phyloP scores from a whole-genome alignment of 2,329 filamentous ascomycete genomes.

The Xylaria polymorpha region DNA sequence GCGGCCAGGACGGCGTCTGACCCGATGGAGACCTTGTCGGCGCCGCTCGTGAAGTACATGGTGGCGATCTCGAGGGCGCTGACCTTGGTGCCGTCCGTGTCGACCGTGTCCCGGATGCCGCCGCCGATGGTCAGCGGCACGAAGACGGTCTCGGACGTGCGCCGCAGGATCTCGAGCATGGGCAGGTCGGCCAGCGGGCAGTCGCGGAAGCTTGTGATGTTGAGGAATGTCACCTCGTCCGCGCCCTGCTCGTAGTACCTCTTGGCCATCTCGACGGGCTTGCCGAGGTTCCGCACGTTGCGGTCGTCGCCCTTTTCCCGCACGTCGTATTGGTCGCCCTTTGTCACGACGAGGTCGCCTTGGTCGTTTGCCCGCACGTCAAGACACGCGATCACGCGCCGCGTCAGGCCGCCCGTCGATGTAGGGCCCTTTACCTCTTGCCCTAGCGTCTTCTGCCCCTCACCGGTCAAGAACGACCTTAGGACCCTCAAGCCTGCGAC shows the following conservation, averaged over 20 bases:
- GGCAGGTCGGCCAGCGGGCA: constrained; percentile 91
- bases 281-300: constrained; percentile 90
- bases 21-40: constrained; percentile 97
- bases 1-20: constrained; percentile 94
- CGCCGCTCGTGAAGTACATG: constrained; percentile 96
- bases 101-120: constrained; percentile 91
- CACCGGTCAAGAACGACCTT: constrained; percentile 85
- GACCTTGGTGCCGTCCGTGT: constrained; percentile 87
- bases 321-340: constrained; percentile 98
- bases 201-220: constrained; percentile 98
- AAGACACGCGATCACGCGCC: constrained; percentile 93
- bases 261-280: constrained; percentile 93
- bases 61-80: constrained; percentile 92
- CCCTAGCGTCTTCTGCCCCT: constrained; percentile 65
- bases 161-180: constrained; percentile 93
- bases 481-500: constrained; percentile 86
- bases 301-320: constrained; percentile 80
- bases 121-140: constrained; percentile 96
- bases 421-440: constrained; percentile 47
- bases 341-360: constrained; percentile 96
- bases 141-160: constrained; percentile 90
- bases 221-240: constrained; percentile 96
- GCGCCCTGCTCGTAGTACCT: constrained; percentile 96
- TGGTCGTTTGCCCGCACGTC: constrained; percentile 95
- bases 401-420: constrained; percentile 78